Conservation (phyloP, 768 basidiomycete genomes). For the Amanita thiersii region DNA sequence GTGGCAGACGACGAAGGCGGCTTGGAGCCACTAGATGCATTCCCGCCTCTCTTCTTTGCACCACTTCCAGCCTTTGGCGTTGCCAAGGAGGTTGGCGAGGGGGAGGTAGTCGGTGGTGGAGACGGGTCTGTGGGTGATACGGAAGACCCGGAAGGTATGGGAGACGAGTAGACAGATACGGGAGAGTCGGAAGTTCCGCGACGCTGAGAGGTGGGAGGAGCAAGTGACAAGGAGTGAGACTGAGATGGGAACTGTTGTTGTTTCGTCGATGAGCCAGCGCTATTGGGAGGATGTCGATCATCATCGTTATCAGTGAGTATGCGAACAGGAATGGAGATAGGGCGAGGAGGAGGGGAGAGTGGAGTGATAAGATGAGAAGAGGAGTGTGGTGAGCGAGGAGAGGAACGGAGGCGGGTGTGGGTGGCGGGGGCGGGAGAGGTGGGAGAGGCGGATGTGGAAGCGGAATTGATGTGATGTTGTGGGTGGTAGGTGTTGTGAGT, state of each 20-base stretch:
- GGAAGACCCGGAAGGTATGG: not conserved
- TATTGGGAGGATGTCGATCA: constrained; percentile 14
- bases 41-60: too few species aligned
- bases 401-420: not conserved
- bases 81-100: too few species aligned
- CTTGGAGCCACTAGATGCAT: too few species aligned
- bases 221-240: constrained; percentile 28
- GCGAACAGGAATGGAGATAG: constrained; percentile 23
- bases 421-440: too few species aligned
- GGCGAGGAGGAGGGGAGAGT: constrained; percentile 14
- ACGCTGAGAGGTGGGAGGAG: constrained; percentile 10
- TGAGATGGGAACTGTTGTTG: constrained; percentile 11
- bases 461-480: too few species aligned
- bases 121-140: not conserved
- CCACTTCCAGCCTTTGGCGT: too few species aligned
- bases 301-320: constrained; percentile 17
- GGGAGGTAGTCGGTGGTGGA: not conserved
- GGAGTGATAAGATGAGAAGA: constrained; percentile 9
- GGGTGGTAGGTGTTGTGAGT: too few species aligned
- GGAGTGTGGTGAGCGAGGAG: constrained; percentile 9
- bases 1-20: too few species aligned
- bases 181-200: not conserved
- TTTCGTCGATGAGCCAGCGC: constrained; percentile 11
- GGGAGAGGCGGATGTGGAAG: too few species aligned
- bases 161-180: not conserved